Base-by-base conservation (phyloP, 2,329 filamentous ascomycete species). In the Tothia fuscella region DNA sequence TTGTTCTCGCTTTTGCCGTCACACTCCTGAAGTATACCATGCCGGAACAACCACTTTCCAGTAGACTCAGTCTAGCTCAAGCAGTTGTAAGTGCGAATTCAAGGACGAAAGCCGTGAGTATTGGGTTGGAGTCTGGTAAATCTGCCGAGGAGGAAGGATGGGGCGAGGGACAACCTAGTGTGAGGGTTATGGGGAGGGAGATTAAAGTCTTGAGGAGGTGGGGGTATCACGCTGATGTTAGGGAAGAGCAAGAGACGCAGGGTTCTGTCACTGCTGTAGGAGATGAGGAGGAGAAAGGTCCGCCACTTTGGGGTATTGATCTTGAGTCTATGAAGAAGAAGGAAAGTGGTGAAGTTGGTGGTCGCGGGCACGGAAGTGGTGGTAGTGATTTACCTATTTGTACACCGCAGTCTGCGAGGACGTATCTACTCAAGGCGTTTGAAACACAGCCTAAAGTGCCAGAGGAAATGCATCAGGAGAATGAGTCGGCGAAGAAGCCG, bases 1-100 rank as follows among this genome's bases (percentile, higher is more conserved):
- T 93, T 2, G 77, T 93, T 2, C 68, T 93, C 4, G 85, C 85
- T 0, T 93, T 93, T 58, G 78, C 81, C 1, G 73, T 86, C 12
- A 74, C 77, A 46, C 56, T 89, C 37, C 57, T 93, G 35, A 79
- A 82, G 34, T 78, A 81, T 54, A 93, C 84, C 0, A 89, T 88
- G 80, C 82, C 86, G 0, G 79, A 83, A 49, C 87, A 94, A 56
- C 86, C 86, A 3, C 68, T 80, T 3, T 91, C 83, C n/a, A 89
- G 84, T 55, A 71, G 84, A 35, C 64, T 93, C 16, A 93, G 85
- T 54, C 65, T 94, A 16, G 83, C 80, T 0, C 86, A 93, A 58
- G 85, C 83, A 0, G 78, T 91, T 1, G 82, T 93, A 13, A 88
- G 83, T 55, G 77, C 78, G 21, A 91, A 89, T 54, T 86, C 82